These are phyloP conservation scores for Peronospora destructor DNA, from an alignment of 352 stramenopile species.

Conservation along the genomic window DNA sequence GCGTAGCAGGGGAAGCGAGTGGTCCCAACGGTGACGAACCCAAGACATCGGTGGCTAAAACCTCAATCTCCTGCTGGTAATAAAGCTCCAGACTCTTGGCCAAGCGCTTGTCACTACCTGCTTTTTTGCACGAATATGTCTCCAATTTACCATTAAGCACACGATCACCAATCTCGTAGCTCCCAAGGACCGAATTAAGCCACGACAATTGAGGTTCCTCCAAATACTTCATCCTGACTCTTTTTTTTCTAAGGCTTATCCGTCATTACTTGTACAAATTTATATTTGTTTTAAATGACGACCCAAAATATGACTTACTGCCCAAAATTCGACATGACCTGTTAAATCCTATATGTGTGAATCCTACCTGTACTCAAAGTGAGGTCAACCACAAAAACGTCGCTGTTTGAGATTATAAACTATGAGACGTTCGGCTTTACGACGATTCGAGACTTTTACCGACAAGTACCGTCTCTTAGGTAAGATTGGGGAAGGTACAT, in stretches of 20 bases:
- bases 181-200: constrained; percentile 85
- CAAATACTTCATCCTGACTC: constrained; percentile 86
- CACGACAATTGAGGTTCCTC: constrained; percentile 86
- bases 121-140: constrained; percentile 90
- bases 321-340: too few relatives aligned
- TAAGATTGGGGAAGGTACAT: constrained; percentile 87
- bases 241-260: too few relatives aligned
- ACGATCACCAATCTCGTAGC: constrained; percentile 83
- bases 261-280: too few relatives aligned
- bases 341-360: neutral
- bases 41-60: constrained; percentile 40
- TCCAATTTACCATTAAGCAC: constrained; percentile 85
- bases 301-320: too few relatives aligned
- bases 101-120: constrained; percentile 87
- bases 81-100: constrained; percentile 84
- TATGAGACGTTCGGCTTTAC: constrained; percentile 53
- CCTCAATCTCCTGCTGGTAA: constrained; percentile 78
- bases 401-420: neutral
- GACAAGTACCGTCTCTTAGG: constrained; percentile 81
- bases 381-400: neutral
- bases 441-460: constrained; percentile 60
- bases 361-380: neutral
- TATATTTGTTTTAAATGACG: too few relatives aligned
- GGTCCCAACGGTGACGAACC: constrained; percentile 73
- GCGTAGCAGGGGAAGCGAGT: constrained; percentile 64